phyloP scores from a whole-genome alignment of 2,329 filamentous ascomycete species.

The Colletotrichum nymphaeae region DNA sequence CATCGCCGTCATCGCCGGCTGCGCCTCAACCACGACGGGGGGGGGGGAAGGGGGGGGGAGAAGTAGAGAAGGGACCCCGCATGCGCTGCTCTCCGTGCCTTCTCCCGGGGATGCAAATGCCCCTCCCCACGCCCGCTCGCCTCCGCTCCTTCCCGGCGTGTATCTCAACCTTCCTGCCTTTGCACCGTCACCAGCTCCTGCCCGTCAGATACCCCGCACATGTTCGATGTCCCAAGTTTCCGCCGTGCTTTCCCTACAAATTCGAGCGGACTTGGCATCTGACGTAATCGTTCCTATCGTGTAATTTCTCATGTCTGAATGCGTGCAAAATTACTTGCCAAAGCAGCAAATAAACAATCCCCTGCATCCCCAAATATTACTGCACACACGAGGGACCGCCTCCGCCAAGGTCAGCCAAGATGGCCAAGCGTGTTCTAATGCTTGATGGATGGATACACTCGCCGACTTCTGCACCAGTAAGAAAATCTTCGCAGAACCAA shows the following conservation, averaged over 20 bases:
- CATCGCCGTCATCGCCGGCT: not conserved
- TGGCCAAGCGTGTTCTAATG: constrained; percentile 17
- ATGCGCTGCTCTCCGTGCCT: not conserved
- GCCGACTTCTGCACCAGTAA: not conserved
- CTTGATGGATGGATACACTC: constrained; percentile 10
- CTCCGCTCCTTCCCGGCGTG: not conserved
- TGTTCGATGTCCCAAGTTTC: not conserved
- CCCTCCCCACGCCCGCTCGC: not conserved
- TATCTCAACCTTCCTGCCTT: not conserved
- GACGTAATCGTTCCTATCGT: not conserved
- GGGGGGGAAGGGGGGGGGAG: too few species aligned
- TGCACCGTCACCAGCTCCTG: not conserved
- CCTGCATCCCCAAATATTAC: too few species aligned
- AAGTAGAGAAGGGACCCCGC: too few species aligned
- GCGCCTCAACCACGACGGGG: not conserved
- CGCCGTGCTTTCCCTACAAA: not conserved
- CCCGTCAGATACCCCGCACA: rapidly evolving
- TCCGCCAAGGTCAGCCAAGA: constrained; percentile 18
- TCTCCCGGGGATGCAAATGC: not conserved
- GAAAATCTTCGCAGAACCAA: not conserved
- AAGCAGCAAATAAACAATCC: too few species aligned
- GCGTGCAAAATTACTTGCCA: not conserved
- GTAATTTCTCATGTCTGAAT: not conserved
- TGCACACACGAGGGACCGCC: too few species aligned
- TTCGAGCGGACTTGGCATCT: not conserved